Evolutionary conservation across 1,284 basidiomycete species (phyloP).

Genomic region (Puccinia coronata): DNA sequence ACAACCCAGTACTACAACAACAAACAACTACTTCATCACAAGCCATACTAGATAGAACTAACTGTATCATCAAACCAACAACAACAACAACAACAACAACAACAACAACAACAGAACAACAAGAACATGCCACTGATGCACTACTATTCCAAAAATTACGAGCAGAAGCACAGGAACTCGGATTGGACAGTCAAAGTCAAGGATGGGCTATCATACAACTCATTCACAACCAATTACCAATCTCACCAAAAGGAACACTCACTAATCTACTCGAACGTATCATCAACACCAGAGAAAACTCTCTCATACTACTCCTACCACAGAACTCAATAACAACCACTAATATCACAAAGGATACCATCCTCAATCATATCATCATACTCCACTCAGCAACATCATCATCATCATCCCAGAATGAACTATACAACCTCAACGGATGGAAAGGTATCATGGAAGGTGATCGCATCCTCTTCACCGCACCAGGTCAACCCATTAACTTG

Average conservation of each 20-base stretch:
- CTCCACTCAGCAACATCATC: slow-evolving; percentile 10
- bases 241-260: neutral
- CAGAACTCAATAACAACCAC: neutral
- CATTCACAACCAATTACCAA: neutral
- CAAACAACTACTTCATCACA: no score
- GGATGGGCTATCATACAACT: slow-evolving; percentile 38
- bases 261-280: neutral
- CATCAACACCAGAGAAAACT: neutral
- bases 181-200: slow-evolving; percentile 22
- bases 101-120: neutral
- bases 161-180: slow-evolving; percentile 30
- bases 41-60: no score
- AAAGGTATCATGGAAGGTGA: slow-evolving; percentile 42
- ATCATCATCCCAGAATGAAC: neutral
- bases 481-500: slow-evolving; percentile 1
- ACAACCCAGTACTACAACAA: no score
- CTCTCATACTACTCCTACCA: slow-evolving; percentile 31
- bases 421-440: slow-evolving; percentile 34
- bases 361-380: slow-evolving; percentile 41
- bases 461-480: slow-evolving; percentile 26
- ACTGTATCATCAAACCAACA: no score
- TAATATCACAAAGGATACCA: neutral
- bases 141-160: slow-evolving; percentile 41
- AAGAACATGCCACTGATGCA: slow-evolving; percentile 28
- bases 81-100: slow-evolving; percentile 1